Base-by-base conservation (phyloP, 163 green algal species). In the Chlorella variabilis region DNA sequence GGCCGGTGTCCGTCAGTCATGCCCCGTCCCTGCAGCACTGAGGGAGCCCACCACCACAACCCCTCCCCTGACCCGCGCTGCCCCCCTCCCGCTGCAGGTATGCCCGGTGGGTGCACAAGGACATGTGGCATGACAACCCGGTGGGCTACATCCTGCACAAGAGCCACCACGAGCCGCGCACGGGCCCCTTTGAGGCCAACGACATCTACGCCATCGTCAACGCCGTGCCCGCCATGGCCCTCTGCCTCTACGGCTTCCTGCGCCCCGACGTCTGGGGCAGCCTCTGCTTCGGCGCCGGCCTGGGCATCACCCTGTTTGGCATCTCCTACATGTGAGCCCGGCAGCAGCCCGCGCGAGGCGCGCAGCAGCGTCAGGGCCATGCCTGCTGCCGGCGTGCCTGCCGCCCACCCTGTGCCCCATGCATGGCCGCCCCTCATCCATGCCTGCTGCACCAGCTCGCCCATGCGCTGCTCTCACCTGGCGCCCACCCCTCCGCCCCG, bases 271-370 rank as follows among this genome's bases (percentile, higher is more conserved):
- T 98, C 4, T 66, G 89, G 34, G 93, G 92, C 33, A 91, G 90
- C 68, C 42, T 97, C 27, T 97, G 90, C 82, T 98, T 98, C 82
- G 95, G 95, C 29, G 90, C 91, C 1, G 96, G 96, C 4, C 89
- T 87, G 56, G 96, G 96, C 83, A 99, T 99, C 89, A 98, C 95
- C 3, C 84, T 98, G 2, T 99, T 98, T 81, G 96, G 96, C 65
- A 98, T 98, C 59, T 90, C 85, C 31, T 99, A 99, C 92, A 98
- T 99, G 95, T 99, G 98, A 88, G 91, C 20, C 59, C n/a, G 59
- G 18, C 59, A 39, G 59, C n/a, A 18, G 59, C 38, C n/a, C 5
- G 59, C 23, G 54, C 6, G 5, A 15, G 5, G 6, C 5, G 18
- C 20, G 15, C 54, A 63, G 54, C 23, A 25, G 29, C 17, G 29